Conservation (phyloP, 2,329 filamentous ascomycete genomes). For the Coniella vitis region DNA sequence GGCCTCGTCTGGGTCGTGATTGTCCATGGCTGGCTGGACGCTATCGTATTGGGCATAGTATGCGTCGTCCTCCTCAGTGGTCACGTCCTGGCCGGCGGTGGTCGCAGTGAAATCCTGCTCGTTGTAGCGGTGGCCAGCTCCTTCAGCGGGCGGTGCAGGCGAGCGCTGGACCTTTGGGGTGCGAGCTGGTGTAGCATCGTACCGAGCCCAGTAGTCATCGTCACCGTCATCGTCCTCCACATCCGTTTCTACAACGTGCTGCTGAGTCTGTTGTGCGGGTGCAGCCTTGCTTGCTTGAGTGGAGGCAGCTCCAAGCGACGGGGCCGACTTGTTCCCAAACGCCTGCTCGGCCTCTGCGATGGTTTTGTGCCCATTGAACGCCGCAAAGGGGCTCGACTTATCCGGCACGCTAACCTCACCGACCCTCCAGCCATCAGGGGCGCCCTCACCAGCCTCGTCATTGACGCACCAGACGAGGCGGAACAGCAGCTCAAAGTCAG, state of each 20-base stretch:
- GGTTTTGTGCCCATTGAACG: slow-evolving; percentile 42
- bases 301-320: slow-evolving; percentile 17
- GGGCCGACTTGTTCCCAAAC: slow-evolving; percentile 34
- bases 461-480: slow-evolving; percentile 63
- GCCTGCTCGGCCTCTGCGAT: slow-evolving; percentile 56
- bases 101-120: slow-evolving; percentile 23
- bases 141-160: slow-evolving; percentile 52
- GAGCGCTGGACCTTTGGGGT: slow-evolving; percentile 58
- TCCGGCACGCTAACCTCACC: slow-evolving; percentile 61
- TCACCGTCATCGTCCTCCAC: slow-evolving; percentile 59
- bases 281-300: slow-evolving; percentile 12
- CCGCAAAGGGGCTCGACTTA: slow-evolving; percentile 47
- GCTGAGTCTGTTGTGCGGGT: slow-evolving; percentile 15
- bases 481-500: slow-evolving; percentile 53
- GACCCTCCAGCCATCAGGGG: slow-evolving; percentile 58
- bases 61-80: slow-evolving; percentile 49
- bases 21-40: slow-evolving; percentile 75
- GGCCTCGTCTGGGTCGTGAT: slow-evolving; percentile 68
- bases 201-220: slow-evolving; percentile 74
- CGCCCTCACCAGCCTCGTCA: slow-evolving; percentile 51
- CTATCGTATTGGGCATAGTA: slow-evolving; percentile 73
- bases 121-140: slow-evolving; percentile 23
- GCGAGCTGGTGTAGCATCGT: slow-evolving; percentile 62
- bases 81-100: slow-evolving; percentile 46
- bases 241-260: slow-evolving; percentile 8